Percentiles rank a stretch among this genome's conserved stretches.
Evolutionary conservation across 495 filamentous ascomycete species (phyloP).

Genomic region (Xylaria telfairii): DNA sequence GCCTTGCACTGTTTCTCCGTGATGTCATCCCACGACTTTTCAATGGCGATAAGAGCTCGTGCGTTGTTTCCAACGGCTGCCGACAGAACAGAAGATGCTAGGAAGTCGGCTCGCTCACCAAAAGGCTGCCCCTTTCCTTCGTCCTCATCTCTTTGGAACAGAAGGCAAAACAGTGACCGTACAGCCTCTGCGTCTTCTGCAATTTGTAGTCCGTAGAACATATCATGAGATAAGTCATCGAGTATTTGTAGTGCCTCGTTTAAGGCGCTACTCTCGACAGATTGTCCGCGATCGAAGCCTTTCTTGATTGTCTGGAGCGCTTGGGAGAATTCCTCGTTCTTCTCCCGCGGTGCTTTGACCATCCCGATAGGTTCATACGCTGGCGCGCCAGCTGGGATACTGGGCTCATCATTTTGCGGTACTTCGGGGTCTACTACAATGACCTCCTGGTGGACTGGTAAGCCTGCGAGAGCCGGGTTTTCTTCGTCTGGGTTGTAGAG

Average conservation of each 20-base stretch:
- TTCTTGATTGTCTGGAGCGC: slow-evolving; percentile 54
- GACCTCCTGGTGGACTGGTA: slow-evolving; percentile 54
- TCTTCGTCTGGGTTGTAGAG: slow-evolving; percentile 59
- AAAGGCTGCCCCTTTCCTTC: slow-evolving; percentile 21
- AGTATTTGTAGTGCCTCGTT: slow-evolving; percentile 56
- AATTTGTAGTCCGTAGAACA: slow-evolving; percentile 72
- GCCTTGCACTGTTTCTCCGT: slow-evolving; percentile 38
- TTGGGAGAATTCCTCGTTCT: slow-evolving; percentile 48
- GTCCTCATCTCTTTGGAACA: slow-evolving; percentile 33
- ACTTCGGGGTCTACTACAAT: slow-evolving; percentile 52
- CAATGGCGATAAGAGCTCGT: slow-evolving; percentile 58
- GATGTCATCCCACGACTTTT: slow-evolving; percentile 46
- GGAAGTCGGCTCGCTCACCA: slow-evolving; percentile 43
- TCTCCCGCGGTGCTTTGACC: slow-evolving; percentile 51
- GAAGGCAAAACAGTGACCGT: slow-evolving; percentile 51
- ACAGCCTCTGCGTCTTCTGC: slow-evolving; percentile 55
- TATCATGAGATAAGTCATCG: slow-evolving; percentile 66
- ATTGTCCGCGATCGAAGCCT: slow-evolving; percentile 20
- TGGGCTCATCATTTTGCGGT: slow-evolving; percentile 31
- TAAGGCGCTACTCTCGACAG: slow-evolving; percentile 28
- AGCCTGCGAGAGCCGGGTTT: slow-evolving; percentile 48
- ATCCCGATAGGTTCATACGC: slow-evolving; percentile 57
- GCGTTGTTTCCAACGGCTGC: slow-evolving; percentile 68
- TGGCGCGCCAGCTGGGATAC: slow-evolving; percentile 48
- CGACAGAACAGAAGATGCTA: slow-evolving; percentile 60